phyloP scores from a whole-genome alignment of 1,284 basidiomycete species.

The Heterobasidion parviporum region DNA sequence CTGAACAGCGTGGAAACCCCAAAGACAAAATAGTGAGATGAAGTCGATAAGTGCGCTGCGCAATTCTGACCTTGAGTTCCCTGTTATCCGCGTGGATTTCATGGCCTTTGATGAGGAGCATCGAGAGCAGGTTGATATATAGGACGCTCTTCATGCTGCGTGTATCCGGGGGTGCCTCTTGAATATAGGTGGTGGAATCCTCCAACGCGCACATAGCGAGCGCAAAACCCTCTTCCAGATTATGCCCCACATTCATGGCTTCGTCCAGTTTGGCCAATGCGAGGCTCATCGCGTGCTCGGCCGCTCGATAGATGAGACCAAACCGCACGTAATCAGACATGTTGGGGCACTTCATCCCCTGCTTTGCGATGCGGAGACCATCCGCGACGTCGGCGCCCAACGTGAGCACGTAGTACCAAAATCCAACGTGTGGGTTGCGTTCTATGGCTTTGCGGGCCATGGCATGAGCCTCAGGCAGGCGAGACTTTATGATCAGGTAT shows the following conservation, averaged over 20 bases:
- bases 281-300: constrained; percentile 48
- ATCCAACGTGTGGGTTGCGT: constrained; percentile 45
- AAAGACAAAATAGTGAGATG: neutral
- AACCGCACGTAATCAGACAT: constrained; percentile 40
- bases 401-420: constrained; percentile 50
- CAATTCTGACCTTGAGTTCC: constrained; percentile 34
- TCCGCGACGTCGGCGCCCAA: constrained; percentile 27
- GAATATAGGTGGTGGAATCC: constrained; percentile 47
- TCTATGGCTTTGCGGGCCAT: constrained; percentile 35
- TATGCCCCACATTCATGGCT: constrained; percentile 28
- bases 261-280: constrained; percentile 41
- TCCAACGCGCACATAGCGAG: constrained; percentile 47
- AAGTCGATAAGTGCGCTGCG: constrained; percentile 9
- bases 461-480: constrained; percentile 33
- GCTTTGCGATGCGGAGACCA: constrained; percentile 34
- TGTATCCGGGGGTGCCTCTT: constrained; percentile 51
- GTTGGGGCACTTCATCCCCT: constrained; percentile 46
- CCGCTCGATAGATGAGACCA: constrained; percentile 48
- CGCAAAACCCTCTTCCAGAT: constrained; percentile 51
- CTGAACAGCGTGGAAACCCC: constrained; percentile 18
- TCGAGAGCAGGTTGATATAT: constrained; percentile 5
- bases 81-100: constrained; percentile 37
- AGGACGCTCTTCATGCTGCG: constrained; percentile 31
- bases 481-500: constrained; percentile 36
- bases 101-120: constrained; percentile 29